Base-by-base conservation (phyloP, 2,329 filamentous ascomycete species). In the Rutstroemia sydowiana region DNA sequence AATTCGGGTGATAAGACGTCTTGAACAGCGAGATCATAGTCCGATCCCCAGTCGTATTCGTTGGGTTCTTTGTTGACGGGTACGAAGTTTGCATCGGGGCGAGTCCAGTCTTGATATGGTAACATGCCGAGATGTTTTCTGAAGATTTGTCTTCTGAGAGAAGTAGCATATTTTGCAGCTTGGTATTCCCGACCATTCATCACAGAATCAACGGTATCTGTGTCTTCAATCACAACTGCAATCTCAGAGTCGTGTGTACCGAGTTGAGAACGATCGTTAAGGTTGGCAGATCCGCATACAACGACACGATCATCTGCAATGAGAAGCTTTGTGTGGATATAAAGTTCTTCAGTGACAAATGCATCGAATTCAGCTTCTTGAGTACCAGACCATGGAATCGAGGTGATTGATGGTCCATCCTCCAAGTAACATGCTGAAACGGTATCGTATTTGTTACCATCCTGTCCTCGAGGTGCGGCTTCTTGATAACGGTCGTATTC, bases 61-160 rank as follows among this genome's bases (percentile, higher is more conserved):
- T 96, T 95, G 46, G 79, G 77, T 42, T 79, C 80, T 46, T 80
- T 77, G 52, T 78, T 77, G 1, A 91, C 81, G 0, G 89, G 88
- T 48, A 84, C 81, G 61, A 88, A 91, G 70, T 95, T 95, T 50
- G 78, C 75, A 61, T 87, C 79, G 5, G 84, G 76, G 3, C 69
- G 71, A 54, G 85, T 86, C 61, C 84, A 81, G 31, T 75, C 73
- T 67, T 95, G 88, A 8, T 88, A 75, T 0, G 85, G 84, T 9
- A 95, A 75, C 8, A 95, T 76, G 40, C 92, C 92, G 1, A 96
- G 78, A 66, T 96, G 92, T 72, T 96, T 95, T 60, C 91, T 82
- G 81, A 88, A 95, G 57, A 96, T 80, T 66, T 90, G 82, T 32
- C 91, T 81, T 20, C 92, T 86, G 10, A 96, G 82, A 1, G 85